Base-by-base conservation (phyloP, 202 grass and related monocot genomes). In the Carex arenaria region DNA sequence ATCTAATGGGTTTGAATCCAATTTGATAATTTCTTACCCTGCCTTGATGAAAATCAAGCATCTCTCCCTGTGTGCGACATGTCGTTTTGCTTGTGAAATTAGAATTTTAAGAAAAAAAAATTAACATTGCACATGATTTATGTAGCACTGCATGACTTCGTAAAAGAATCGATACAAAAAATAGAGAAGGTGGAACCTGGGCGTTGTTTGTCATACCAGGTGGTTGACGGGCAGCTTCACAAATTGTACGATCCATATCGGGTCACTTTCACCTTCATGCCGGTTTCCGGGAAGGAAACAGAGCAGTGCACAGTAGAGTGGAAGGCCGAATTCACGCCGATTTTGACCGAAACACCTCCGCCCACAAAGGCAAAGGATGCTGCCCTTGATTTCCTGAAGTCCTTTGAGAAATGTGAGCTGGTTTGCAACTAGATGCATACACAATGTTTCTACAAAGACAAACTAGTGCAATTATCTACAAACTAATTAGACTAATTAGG, bases 91-190 rank as follows among this genome's bases (percentile, higher is more conserved):
- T 10, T 63, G 20, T 26, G 61, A 26, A 71, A 52, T 42, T n/a
- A 2, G 1, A 72, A 51, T n/a, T 22, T 45, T 3, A 43, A 70
- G 10, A 12, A 23, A 65, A 14, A 12, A 23, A 66, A 15, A 2
- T 36, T 32, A 53, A 3, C 2, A 1, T 15, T 76, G 2, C 23
- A 18, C 17, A 9, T 18, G 26, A 76, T 57, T 34, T 55, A 10
- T 56, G 51, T 20, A 91, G 86, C 65, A 52, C 65, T 86, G 60
- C 84, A 84, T 10, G 45, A 78, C 59, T 91, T 83, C 51, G 89
- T 88, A 42, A 86, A 91, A 72, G 84, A 91, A 67, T 88, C 84
- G 7, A 64, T 84, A 4, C 86, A 91, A 4, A 36, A 78, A 86
- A 81, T 88, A 14, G 84, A 88, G 56, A 88, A 84, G 86, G 79